Percentiles rank a stretch among this genome's conserved stretches.
phyloP scores from a whole-genome alignment of 106 monocot species.

The Gastrodia elata region DNA sequence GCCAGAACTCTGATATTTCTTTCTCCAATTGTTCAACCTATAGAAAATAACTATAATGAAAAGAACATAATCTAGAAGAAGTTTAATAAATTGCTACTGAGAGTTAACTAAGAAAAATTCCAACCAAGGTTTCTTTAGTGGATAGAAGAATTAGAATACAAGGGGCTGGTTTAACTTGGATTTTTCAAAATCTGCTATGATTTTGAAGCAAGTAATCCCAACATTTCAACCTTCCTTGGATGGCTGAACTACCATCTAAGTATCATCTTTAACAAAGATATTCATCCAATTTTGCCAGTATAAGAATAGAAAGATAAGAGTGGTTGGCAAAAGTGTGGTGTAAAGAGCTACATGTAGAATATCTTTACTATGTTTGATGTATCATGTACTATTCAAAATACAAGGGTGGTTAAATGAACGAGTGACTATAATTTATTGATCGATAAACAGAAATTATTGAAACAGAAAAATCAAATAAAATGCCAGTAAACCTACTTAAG shows the following conservation, averaged over 20 bases:
- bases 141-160: not conserved
- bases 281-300: too few species aligned
- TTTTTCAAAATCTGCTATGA: not conserved
- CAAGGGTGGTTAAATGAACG: not conserved
- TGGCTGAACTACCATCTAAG: too few species aligned
- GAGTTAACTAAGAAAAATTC: not conserved
- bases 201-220: not conserved
- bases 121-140: too few species aligned
- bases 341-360: too few species aligned
- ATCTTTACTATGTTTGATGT: too few species aligned
- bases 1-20: slow-evolving; percentile 50
- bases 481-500: not conserved
- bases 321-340: too few species aligned
- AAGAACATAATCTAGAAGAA: not conserved
- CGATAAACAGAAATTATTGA: not conserved
- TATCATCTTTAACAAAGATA: too few species aligned
- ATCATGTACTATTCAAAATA: too few species aligned
- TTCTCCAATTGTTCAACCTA: slow-evolving; percentile 86
- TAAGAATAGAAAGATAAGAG: too few species aligned
- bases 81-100: not conserved
- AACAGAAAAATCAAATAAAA: not conserved
- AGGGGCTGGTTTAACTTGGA: not conserved
- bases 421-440: not conserved
- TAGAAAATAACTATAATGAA: slow-evolving; percentile 2
- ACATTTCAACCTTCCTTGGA: too few species aligned